These are phyloP conservation scores for Parsonsia alboflavescens DNA, from an alignment of 257 asterid species.

Conservation along the genomic window DNA sequence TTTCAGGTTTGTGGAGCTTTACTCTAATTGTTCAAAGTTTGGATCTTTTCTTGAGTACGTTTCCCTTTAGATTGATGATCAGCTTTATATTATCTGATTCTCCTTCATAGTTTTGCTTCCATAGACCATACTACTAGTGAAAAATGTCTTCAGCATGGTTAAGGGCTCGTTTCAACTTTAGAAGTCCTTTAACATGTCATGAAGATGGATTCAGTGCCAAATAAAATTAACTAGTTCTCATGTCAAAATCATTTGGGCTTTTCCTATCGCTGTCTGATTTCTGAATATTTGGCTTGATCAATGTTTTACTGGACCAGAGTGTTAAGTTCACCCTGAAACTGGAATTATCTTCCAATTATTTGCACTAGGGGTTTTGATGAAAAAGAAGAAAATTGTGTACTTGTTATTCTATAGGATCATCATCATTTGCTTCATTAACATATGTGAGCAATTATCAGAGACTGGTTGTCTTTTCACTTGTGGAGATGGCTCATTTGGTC, in stretches of 20 bases:
- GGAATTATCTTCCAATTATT: neutral
- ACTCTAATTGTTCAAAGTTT: neutral
- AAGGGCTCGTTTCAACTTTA: neutral
- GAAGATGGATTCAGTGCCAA: neutral
- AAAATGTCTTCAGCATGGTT: neutral
- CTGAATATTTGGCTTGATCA: neutral
- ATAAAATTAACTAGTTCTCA: neutral
- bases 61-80: neutral
- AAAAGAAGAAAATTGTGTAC: neutral
- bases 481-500: conserved; percentile 94
- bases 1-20: conserved; percentile 48
- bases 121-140: neutral
- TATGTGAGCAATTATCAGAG: conserved; percentile 31
- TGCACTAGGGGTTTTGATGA: neutral
- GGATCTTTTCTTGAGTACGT: neutral
- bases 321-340: neutral
- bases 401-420: neutral
- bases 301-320: neutral
- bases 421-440: neutral
- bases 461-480: conserved; percentile 70
- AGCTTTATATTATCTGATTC: neutral
- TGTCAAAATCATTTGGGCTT: neutral
- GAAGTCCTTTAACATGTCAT: neutral
- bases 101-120: neutral
- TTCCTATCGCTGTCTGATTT: neutral